Evolutionary conservation across 1,139 yeast species (phyloP), one percentile per base, ranked within the genome.

Genomic region (Lodderomyces beijingensis): DNA sequence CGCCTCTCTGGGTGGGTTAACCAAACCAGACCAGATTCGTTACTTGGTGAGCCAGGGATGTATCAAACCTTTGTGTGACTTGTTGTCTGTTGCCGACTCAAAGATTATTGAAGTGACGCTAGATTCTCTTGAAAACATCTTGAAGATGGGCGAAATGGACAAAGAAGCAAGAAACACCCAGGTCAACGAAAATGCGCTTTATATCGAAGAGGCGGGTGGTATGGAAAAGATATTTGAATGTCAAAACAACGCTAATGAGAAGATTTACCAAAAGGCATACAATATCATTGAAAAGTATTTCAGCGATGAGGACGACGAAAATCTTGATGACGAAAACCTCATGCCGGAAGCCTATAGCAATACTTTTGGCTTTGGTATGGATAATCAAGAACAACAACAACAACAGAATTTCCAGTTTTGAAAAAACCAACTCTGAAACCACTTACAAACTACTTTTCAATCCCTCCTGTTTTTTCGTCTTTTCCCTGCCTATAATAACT

Each of bases 181-280:
- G 33, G 71, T 79, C 46, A 91, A 91, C 62, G 88, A 85, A 58
- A 83, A 88, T 55, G 96, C 97, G 27, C 74, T 88, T 44, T 87
- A 64, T 62, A 84, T 91, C 52, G 98, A 91, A 67, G 96, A 89
- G 60, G 97, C 97, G 30, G 97, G 97, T 49, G 98, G 98, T 44
- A 84, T 89, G 80, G 97, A 91, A 61, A 89, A 86, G 70, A 91
- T 91, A 49, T 84, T 85, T 60, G 89, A 86, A 42, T 86, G 95
- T 57, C 98, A 91, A 70, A 78, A 75, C 57, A 88, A 87, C 62
- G 85, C 79, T 53, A 91, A 91, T 60, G 94, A 89, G 57, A 85
- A 82, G 55, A 85, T 91, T 52, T 91, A 93, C 62, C 79, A 84
- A 55, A 89, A 89, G 67, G 94, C 98, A 28, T 93, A 75, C 65